phyloP scores from a whole-genome alignment of 148 eudicot species.

The Cornus controversa region DNA sequence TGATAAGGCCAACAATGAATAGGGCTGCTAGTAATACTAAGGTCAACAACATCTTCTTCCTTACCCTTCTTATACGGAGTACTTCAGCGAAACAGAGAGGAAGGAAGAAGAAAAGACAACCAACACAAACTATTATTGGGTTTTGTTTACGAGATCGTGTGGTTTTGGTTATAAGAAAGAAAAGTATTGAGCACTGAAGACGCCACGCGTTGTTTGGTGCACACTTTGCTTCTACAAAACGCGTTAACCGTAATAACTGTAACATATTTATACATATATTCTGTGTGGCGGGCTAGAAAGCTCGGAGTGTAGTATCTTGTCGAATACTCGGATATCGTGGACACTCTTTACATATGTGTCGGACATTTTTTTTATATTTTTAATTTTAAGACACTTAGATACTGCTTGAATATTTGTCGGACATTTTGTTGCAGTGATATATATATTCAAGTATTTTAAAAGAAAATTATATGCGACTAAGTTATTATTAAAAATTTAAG shows the following conservation, averaged over 20 bases:
- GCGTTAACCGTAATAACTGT: conserved; percentile 15
- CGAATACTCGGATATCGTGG: too few relatives aligned
- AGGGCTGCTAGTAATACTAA: conserved; percentile 21
- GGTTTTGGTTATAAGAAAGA: neutral
- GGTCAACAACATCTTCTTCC: conserved; percentile 17
- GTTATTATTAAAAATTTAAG: too few relatives aligned
- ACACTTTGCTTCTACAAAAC: conserved; percentile 13
- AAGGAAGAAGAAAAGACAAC: neutral
- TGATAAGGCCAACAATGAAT: conserved; percentile 30
- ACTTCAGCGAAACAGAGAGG: conserved; percentile 5
- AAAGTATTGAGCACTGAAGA: neutral
- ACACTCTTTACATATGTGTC: too few relatives aligned
- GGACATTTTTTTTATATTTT: too few relatives aligned
- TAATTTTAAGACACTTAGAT: too few relatives aligned
- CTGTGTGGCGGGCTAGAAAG: too few relatives aligned
- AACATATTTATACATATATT: too few relatives aligned
- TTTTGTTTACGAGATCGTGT: neutral
- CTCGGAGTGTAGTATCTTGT: too few relatives aligned
- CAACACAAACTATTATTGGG: neutral
- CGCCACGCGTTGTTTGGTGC: conserved; percentile 26
- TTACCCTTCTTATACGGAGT: conserved; percentile 12
- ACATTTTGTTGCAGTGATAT: too few relatives aligned
- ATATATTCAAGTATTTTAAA: too few relatives aligned
- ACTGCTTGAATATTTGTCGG: too few relatives aligned
- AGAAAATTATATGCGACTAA: too few relatives aligned